Base-by-base conservation (phyloP, 257 asterid species). In the Mentha longifolia region DNA sequence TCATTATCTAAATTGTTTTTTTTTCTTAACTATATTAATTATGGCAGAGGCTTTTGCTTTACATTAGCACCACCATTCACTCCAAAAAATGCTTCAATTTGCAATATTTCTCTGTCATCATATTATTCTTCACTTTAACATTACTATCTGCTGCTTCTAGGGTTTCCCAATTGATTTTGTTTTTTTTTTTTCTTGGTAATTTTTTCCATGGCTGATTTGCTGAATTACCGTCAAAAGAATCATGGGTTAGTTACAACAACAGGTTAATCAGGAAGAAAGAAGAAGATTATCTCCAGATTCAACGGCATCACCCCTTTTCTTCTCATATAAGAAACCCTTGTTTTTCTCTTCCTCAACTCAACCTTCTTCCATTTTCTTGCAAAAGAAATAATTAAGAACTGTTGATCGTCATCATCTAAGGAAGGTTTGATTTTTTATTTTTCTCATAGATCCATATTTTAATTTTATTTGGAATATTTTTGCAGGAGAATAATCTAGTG, bases 81-180 rank as follows among this genome's bases (percentile, higher is more conserved):
- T 64, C 74, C 20, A 43, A 61, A 56, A 35, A 35, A 65, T 64
- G 37, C 55, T 52, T 62, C 59, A 30, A 20, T 14, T 42, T 62
- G 42, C 35, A 17, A 52, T 31, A 31, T 55, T 54, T 64, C 79
- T 55, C 82, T 70, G 42, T 46, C 84, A 71, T 80, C 81, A 76
- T 63, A 70, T 14, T 63, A 70, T 14, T 51, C 61, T 41, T 77
- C 68, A 72, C 65, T 75, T 77, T 74, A 70, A 70, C 55, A 76
- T 71, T 69, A n/a, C 46, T 63, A 71, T 55, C 75, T 60, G 78
- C 59, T 70, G 62, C 81, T 77, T 78, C 83, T 87, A 85, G 90
- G 94, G 90, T 85, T 87, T 52, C 25, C n/a, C 64, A 50, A 25
- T 65, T 55, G 25, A 10, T 1, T 16, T 4, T 42, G 28, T 16